Percentiles rank a stretch among this genome's conserved stretches.
These are phyloP conservation scores for Delphinella strobiligena DNA, from an alignment of 2,329 filamentous ascomycete species.

Conservation along the genomic window DNA sequence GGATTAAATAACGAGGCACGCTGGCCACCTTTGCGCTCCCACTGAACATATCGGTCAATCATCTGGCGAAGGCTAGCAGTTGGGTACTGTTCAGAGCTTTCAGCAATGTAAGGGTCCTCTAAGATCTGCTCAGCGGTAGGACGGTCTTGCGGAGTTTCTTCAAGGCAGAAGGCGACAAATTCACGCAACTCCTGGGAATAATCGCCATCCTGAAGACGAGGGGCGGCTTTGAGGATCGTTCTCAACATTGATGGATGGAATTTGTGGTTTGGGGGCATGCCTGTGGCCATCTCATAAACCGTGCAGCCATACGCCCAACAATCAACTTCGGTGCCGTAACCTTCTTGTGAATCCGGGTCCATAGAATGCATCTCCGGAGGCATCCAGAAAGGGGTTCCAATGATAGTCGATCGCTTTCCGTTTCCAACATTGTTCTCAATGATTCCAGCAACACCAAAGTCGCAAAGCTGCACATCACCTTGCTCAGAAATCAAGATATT, in stretches of 20 bases:
- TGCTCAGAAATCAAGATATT: conserved; percentile 71
- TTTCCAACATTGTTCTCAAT: conserved; percentile 59
- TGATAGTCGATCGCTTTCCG: conserved; percentile 67
- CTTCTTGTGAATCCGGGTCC: conserved; percentile 13
- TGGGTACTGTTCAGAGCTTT: conserved; percentile 52
- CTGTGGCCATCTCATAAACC: conserved; percentile 69
- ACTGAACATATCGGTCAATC: conserved; percentile 60
- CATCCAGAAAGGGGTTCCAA: conserved; percentile 81
- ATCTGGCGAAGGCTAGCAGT: conserved; percentile 51
- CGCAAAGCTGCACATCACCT: conserved; percentile 67
- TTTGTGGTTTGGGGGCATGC: conserved; percentile 57
- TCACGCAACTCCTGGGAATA: conserved; percentile 59
- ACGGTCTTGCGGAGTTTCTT: conserved; percentile 54
- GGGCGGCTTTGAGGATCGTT: conserved; percentile 48
- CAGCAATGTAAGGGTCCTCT: conserved; percentile 55
- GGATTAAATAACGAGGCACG: conserved; percentile 53
- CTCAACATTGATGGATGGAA: conserved; percentile 42
- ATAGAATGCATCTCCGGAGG: conserved; percentile 51
- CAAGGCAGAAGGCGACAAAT: conserved; percentile 61
- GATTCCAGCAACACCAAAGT: conserved; percentile 72
- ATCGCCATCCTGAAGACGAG: conserved; percentile 57
- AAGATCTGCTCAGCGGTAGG: conserved; percentile 60
- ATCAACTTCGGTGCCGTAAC: conserved; percentile 45
- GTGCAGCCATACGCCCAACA: conserved; percentile 81
- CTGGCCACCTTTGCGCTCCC: conserved; percentile 63